phyloP scores from a whole-genome alignment of 2,329 filamentous ascomycete genomes.

The Aspergillus brasiliensis region DNA sequence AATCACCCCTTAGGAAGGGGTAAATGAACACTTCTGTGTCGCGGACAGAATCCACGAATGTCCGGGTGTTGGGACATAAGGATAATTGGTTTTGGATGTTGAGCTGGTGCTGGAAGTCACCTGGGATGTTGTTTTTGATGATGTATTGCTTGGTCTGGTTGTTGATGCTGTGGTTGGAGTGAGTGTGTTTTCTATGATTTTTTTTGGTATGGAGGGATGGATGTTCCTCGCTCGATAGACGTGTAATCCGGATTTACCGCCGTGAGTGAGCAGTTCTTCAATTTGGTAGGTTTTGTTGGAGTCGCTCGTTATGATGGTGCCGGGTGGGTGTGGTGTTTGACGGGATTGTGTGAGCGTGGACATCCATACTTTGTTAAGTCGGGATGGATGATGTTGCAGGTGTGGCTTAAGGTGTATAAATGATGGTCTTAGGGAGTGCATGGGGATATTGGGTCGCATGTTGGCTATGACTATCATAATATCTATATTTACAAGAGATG shows the following conservation, averaged over 20 bases:
- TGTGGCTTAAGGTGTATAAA: too few relatives aligned
- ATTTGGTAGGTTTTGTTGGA: constrained; percentile 2
- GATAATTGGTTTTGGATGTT: constrained; percentile 27
- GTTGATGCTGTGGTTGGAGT: constrained; percentile 9
- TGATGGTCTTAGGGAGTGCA: too few relatives aligned
- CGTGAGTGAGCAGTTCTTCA: constrained; percentile 6
- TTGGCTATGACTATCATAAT: too few relatives aligned
- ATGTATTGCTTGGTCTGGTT: constrained; percentile 1
- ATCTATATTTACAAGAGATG: too few relatives aligned
- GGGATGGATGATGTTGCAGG: background rate
- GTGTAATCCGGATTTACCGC: constrained; percentile 1
- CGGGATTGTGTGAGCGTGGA: background rate
- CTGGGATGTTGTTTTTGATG: constrained; percentile 27
- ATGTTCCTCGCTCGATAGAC: constrained; percentile 12
- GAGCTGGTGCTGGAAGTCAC: constrained; percentile 35
- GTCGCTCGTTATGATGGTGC: constrained; percentile 6
- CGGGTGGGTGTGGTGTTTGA: background rate
- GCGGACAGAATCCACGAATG: constrained; percentile 28
- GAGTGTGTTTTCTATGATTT: background rate
- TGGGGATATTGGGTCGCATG: too few relatives aligned
- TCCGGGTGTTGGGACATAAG: constrained; percentile 29
- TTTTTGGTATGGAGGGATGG: background rate
- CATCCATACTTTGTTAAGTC: background rate
- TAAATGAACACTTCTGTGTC: constrained; percentile 24
- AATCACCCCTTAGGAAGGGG: constrained; percentile 20